These are phyloP conservation scores for Leishmania tarentolae DNA, from an alignment of 208 protist genomes.

Conservation along the genomic window DNA sequence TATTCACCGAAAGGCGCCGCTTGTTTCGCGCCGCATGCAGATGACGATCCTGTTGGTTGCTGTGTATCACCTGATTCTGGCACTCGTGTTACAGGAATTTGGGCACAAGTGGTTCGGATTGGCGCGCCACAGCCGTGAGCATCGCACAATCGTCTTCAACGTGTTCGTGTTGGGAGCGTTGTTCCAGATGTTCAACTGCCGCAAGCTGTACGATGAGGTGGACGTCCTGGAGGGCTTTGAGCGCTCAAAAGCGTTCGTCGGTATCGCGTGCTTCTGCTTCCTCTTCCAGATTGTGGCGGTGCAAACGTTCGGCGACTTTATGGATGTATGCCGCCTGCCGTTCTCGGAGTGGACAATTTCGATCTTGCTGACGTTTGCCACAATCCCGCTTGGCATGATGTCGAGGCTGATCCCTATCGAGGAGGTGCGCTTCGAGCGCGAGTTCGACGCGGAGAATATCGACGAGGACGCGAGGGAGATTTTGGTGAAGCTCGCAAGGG, in stretches of 20 bases:
- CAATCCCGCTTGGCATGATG: conserved; percentile 40
- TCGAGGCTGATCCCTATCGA: conserved; percentile 57
- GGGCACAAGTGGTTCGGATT: conserved; percentile 47
- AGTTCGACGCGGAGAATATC: conserved; percentile 39
- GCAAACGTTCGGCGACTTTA: conserved; percentile 88
- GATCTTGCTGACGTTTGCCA: conserved; percentile 33
- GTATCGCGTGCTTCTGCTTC: conserved; percentile 79
- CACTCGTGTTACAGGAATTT: conserved; percentile 52
- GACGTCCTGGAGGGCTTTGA: conserved; percentile 96
- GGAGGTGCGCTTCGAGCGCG: conserved; percentile 44
- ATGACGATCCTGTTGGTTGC: conserved; percentile 66
- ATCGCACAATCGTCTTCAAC: conserved; percentile 94
- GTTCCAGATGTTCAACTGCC: conserved; percentile 94
- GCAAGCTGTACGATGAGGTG: conserved; percentile 89
- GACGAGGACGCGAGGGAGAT: conserved; percentile 54
- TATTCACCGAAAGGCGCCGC: conserved; percentile 67
- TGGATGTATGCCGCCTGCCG: conserved; percentile 65
- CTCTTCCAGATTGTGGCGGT: conserved; percentile 88
- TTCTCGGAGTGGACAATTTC: conserved; percentile 51
- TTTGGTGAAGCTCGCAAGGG: conserved; percentile 56
- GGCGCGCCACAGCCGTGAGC: conserved; percentile 27
- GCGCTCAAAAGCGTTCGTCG: conserved; percentile 74
- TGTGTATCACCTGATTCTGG: conserved; percentile 70
- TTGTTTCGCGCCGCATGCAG: conserved; percentile 90
- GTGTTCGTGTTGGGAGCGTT: conserved; percentile 93